Evolutionary conservation across 75 land plant species (phyloP), one percentile per base, ranked within the genome.

Genomic region (Larix kaempferi): DNA sequence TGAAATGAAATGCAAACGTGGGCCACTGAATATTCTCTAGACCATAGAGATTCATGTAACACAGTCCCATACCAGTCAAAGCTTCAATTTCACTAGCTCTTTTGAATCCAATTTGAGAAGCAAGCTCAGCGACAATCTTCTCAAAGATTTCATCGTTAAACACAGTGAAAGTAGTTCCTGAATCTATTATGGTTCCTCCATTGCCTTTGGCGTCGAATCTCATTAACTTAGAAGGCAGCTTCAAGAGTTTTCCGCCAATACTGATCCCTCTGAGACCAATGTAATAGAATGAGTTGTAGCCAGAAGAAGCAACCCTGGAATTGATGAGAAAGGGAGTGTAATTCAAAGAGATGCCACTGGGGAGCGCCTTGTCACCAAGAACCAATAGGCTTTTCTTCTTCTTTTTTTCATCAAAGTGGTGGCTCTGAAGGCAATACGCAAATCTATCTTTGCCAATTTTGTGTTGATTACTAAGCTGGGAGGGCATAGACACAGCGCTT

Each of bases 131-230:
- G 4, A 69, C 75, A 6, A 90, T 58, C 23, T 37, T 71, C 25
- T 83, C 77, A 57, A 79, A 78, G 6, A 82, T 44, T 5, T 37
- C 56, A 2, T 75, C 27, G 10, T 59, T 67, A 77, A 88, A 75
- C 80, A 59, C 78, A 2, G 92, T 85, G 64, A 89, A 85, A 2
- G 88, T 87, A 6, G 92, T 81, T 22, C 92, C 94, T n/a, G 94
- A 89, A 75, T 91, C 94, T 19, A 91, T 72, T 26, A 91, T 89
- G 15, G 84, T 71, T 58, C 94, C 94, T 33, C 91, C 89, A 29
- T 74, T 56, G 8, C 91, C 93, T 19, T 65, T 61, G 3, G 75
- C 5, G 7, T 64, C 79, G 5, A 82, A 76, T 3, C 26, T 6
- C 23, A 91, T n/a, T n/a, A 76, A 56, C 57, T 71, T 33, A 77